These are phyloP conservation scores for Linnemannia schmuckeri DNA, from an alignment of 192 early-diverging fungal genomes.

Conservation along the genomic window DNA sequence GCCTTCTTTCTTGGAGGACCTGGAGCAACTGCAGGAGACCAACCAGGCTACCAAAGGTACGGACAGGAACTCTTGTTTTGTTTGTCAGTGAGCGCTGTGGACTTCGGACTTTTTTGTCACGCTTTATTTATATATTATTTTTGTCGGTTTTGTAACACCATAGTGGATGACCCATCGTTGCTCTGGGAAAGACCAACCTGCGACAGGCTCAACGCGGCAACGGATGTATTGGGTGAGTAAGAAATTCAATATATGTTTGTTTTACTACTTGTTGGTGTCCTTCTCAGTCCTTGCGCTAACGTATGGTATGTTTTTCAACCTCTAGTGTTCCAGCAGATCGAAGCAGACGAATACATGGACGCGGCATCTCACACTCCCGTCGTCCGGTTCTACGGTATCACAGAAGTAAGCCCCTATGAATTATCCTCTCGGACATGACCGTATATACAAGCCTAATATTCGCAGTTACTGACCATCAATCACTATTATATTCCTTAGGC, in stretches of 20 bases:
- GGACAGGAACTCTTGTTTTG: not conserved
- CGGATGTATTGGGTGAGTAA: slow-evolving; percentile 53
- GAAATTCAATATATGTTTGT: not conserved
- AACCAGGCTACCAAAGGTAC: slow-evolving; percentile 43
- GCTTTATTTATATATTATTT: not conserved
- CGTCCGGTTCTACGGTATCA: slow-evolving; percentile 89
- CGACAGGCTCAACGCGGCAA: slow-evolving; percentile 43
- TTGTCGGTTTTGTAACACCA: not conserved
- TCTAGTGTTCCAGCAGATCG: slow-evolving; percentile 96
- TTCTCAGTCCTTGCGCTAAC: not conserved
- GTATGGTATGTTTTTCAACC: not conserved
- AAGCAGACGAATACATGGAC: slow-evolving; percentile 88
- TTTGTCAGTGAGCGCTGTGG: not conserved
- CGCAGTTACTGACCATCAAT: not conserved
- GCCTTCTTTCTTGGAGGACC: slow-evolving; percentile 43
- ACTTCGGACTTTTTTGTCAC: not conserved
- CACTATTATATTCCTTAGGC: slow-evolving; percentile 48
- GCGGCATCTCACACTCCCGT: slow-evolving; percentile 63
- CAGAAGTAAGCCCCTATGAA: slow-evolving; percentile 65
- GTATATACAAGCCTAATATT: too few species aligned
- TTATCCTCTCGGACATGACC: not conserved
- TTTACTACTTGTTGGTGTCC: not conserved
- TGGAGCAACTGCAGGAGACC: slow-evolving; percentile 42
- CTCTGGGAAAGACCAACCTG: slow-evolving; percentile 53
- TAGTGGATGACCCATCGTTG: slow-evolving; percentile 53